Base-by-base conservation (phyloP, 768 basidiomycete genomes). In the Mycena maculata region DNA sequence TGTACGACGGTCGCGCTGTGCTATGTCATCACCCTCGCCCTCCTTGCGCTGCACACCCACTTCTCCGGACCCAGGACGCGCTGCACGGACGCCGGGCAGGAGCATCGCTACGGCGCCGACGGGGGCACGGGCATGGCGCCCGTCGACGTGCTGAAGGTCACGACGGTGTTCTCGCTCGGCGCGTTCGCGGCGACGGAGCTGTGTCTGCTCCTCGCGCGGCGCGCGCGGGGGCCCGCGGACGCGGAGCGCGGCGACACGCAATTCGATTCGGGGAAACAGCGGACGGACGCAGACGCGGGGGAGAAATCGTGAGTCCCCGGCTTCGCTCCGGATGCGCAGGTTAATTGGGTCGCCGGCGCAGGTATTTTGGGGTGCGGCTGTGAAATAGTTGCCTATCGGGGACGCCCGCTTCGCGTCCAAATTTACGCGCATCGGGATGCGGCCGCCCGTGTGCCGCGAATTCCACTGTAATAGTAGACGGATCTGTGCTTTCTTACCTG, bases 1-100 rank as follows among this genome's bases (percentile, higher is more conserved):
- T n/a, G 55, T 28, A 44, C 47, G 23, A 67, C 41, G 4, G 25
- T 61, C 47, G 60, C 45, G 38, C 65, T 67, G 20, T 61, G 65
- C 65, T 61, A 67, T 39, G 4, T 67, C 47, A 60, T 61, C 53
- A 67, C 65, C 10, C 59, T 67, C 45, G 59, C n/a, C 30, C 65
- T 67, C 53, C 60, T 67, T 47, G 47, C 59, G 1, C 38, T 50
- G 33, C 47, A 67, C 9, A 36, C 57, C 59, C 44, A 33, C 2
- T 31, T 57, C 4, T n/a, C 54, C 20, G 33, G 2, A 9, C 23
- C 44, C 2, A 13, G 58, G 10, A 36, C 36, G 23, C 20, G 12
- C 13, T 45, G 52, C 31, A 8, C 3, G 38, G 27, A 1, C 12
- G 9, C 12, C 18, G 20, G 11, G 12, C 15, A 16, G 16, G 45